Evolutionary conservation across 2,329 filamentous ascomycete species (phyloP), one percentile per base, ranked within the genome.

Genomic region (Aspergillus neoniger): DNA sequence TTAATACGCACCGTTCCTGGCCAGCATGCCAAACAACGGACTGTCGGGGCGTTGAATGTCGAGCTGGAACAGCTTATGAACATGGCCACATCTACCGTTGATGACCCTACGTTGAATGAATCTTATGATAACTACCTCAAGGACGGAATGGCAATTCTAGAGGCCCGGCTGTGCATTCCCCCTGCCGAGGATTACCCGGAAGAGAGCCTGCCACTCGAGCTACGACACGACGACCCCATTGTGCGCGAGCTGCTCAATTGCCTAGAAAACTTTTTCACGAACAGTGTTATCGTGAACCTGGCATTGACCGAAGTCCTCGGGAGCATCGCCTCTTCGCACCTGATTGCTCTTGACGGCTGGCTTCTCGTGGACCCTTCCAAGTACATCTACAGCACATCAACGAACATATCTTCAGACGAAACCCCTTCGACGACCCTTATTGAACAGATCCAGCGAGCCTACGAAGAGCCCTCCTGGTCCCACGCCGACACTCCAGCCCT

Each of bases 341-440:
- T 91, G 64, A 89, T 96, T 71, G 87, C 88, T 19, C 83, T 97
- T 12, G 92, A 97, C 70, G 90, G 91, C n/a, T 99, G 95, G 94
- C 80, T 98, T 30, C 81, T 94, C 5, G 88, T 91, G 15, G 86
- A 89, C 56, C 90, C 91, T 4, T 81, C 79, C n/a, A 82, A 80
- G 61, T 90, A 88, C 69, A 78, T 80, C 5, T 90, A 85, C 59
- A 49, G 44, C 49, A 15, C 50, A 59, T n/a, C 57, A 41, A 15
- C 32, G 10, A 43, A 58, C 14, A 15, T 15, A 15, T 12, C 59
- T 3, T 49, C 51, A 1, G 49, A 63, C 19, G 53, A 69, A 14
- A 59, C 60, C 60, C 80, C 81, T 8, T 19, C 58, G 44, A 50
- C 76, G 43, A 67, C 72, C 38, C 60, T 63, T n/a, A 52, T 74